Percentiles rank a stretch among this genome's conserved stretches.
Conservation (phyloP, 768 basidiomycete genomes). For the Myochromella boudieri region DNA sequence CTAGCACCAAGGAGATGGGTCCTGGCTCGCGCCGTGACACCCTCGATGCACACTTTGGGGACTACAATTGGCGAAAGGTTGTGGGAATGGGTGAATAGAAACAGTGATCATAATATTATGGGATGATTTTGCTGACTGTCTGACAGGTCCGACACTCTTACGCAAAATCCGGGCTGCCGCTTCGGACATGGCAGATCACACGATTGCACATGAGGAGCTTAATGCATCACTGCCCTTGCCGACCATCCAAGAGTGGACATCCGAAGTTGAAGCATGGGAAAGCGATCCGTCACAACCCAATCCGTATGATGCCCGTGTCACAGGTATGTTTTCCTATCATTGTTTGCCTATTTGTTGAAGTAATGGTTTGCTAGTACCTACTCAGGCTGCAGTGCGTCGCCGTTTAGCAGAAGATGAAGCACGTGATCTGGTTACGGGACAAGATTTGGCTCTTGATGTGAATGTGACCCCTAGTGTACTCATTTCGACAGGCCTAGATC, state of each 20-base stretch:
- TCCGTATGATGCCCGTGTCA: constrained; percentile 6
- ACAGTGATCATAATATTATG: background rate
- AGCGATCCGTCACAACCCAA: constrained; percentile 5
- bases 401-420: constrained; percentile 14
- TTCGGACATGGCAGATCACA: constrained; percentile 8
- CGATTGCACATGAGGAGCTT: constrained; percentile 7
- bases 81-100: constrained; percentile 20
- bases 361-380: background rate
- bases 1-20: constrained; percentile 37
- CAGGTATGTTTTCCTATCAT: constrained; percentile 9
- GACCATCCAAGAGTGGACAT: constrained; percentile 8
- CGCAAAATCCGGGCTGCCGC: constrained; percentile 10
- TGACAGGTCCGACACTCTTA: constrained; percentile 9
- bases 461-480: constrained; percentile 10
- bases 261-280: constrained; percentile 17
- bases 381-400: constrained; percentile 3
- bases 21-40: no score
- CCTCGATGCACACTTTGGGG: constrained; percentile 26
- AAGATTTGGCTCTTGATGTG: constrained; percentile 16
- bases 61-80: constrained; percentile 28
- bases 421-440: constrained; percentile 3
- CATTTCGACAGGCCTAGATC: constrained; percentile 15
- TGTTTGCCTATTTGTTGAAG: background rate
- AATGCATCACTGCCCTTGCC: constrained; percentile 3
- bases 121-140: no score